Evolutionary conservation across 768 basidiomycete species (phyloP).

Genomic region (Dendrothele bispora): DNA sequence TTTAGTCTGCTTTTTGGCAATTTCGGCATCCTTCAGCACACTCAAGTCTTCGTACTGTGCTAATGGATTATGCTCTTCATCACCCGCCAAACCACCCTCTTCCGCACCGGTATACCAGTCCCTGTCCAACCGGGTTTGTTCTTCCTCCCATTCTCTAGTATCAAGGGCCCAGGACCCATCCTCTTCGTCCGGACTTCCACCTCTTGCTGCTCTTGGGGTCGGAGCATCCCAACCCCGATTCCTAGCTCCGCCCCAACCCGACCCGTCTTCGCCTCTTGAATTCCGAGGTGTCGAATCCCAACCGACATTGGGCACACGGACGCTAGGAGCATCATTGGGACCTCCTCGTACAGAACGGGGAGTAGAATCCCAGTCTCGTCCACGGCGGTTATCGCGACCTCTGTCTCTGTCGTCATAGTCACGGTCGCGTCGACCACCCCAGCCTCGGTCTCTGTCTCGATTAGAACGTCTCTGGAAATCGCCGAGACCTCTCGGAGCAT

Average conservation of each 20-base stretch:
- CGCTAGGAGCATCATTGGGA: constrained; percentile 70
- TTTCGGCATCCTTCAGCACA: constrained; percentile 66
- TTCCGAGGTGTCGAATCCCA: constrained; percentile 92
- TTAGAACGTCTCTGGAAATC: constrained; percentile 95
- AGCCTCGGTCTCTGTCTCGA: constrained; percentile 58
- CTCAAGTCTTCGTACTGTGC: constrained; percentile 90
- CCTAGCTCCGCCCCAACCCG: constrained; percentile 63
- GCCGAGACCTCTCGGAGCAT: constrained; percentile 77
- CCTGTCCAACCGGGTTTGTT: constrained; percentile 86
- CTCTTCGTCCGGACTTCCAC: constrained; percentile 69
- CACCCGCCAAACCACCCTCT: constrained; percentile 80
- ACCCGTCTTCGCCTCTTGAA: constrained; percentile 50
- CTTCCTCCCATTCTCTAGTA: constrained; percentile 94
- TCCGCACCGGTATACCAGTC: constrained; percentile 97
- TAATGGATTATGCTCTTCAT: constrained; percentile 91
- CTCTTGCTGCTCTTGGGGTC: constrained; percentile 69
- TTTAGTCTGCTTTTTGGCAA: constrained; percentile 76
- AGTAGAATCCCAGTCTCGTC: constrained; percentile 57
- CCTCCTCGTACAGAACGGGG: constrained; percentile 57
- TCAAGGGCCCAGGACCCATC: constrained; percentile 66
- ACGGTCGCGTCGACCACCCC: constrained; percentile 42
- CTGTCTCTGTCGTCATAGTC: constrained; percentile 29
- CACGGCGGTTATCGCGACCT: constrained; percentile 10
- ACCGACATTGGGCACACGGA: constrained; percentile 86
- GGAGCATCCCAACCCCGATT: constrained; percentile 78